Conservation (phyloP, 345 rosid species). For the Pistacia vera region DNA sequence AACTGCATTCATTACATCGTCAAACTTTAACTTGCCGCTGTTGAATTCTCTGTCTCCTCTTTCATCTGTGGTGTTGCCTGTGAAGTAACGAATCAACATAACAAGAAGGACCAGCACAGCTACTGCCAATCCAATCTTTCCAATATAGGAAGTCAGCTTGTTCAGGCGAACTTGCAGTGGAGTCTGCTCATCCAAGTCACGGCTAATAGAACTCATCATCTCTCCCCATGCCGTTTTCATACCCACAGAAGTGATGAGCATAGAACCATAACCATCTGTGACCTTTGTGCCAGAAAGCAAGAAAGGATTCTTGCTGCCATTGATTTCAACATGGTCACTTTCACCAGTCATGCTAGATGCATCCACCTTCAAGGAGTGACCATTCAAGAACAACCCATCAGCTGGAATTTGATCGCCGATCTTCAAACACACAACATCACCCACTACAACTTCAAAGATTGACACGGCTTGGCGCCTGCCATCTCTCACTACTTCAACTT, state of each 20-base stretch:
- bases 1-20: slow-evolving; percentile 21
- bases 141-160: slow-evolving; percentile 37
- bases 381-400: slow-evolving; percentile 23
- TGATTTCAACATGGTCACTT: neutral
- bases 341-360: slow-evolving; percentile 19
- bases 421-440: slow-evolving; percentile 25
- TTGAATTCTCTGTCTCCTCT: slow-evolving; percentile 16
- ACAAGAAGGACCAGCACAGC: slow-evolving; percentile 23
- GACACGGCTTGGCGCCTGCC: neutral
- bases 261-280: slow-evolving; percentile 40
- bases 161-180: slow-evolving; percentile 51
- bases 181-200: slow-evolving; percentile 40
- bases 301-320: slow-evolving; percentile 14
- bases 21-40: slow-evolving; percentile 17
- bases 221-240: slow-evolving; percentile 52
- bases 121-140: slow-evolving; percentile 33
- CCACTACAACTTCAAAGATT: slow-evolving; percentile 23
- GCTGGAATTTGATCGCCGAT: slow-evolving; percentile 29
- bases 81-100: slow-evolving; percentile 24
- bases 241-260: slow-evolving; percentile 53
- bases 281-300: slow-evolving; percentile 49
- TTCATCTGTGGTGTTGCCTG: slow-evolving; percentile 33
- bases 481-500: slow-evolving; percentile 17
- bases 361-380: slow-evolving; percentile 7
- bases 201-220: slow-evolving; percentile 43